Evolutionary conservation across 805 yeast genomes (phyloP).

Genomic region (Nadsonia fulvescens): DNA sequence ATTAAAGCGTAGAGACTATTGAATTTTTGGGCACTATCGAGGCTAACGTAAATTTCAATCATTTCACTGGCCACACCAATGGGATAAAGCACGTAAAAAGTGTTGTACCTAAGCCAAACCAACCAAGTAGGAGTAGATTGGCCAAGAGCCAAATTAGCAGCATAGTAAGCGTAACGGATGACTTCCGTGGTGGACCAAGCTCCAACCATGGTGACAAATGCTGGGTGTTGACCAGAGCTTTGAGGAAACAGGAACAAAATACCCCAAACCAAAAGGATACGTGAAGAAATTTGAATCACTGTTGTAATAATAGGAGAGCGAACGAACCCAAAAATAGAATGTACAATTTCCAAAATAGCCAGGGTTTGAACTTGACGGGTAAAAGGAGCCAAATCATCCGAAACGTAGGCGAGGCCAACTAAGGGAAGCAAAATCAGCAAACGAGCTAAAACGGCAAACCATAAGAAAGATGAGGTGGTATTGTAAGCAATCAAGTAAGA

Average conservation of each 20-base stretch:
- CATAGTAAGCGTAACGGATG: constrained; percentile 76
- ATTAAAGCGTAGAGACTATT: constrained; percentile 31
- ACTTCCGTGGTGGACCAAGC: constrained; percentile 96
- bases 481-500: constrained; percentile 30
- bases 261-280: constrained; percentile 70
- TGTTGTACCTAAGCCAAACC: constrained; percentile 62
- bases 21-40: constrained; percentile 41
- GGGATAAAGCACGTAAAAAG: constrained; percentile 74
- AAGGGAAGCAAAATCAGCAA: constrained; percentile 23
- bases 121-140: constrained; percentile 39
- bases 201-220: constrained; percentile 46
- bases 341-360: constrained; percentile 67
- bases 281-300: constrained; percentile 68
- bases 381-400: constrained; percentile 36
- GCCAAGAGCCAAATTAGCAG: constrained; percentile 36
- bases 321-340: constrained; percentile 64
- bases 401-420: constrained; percentile 50
- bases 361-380: constrained; percentile 55
- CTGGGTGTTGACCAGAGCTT: constrained; percentile 36
- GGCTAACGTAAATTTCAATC: constrained; percentile 45
- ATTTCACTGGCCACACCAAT: constrained; percentile 82
- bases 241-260: constrained; percentile 59
- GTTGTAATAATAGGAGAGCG: constrained; percentile 76
- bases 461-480: constrained; percentile 31
- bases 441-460: constrained; percentile 33